These are phyloP conservation scores for Pythium aphanidermatum DNA, from an alignment of 352 stramenopile species.

Conservation along the genomic window DNA sequence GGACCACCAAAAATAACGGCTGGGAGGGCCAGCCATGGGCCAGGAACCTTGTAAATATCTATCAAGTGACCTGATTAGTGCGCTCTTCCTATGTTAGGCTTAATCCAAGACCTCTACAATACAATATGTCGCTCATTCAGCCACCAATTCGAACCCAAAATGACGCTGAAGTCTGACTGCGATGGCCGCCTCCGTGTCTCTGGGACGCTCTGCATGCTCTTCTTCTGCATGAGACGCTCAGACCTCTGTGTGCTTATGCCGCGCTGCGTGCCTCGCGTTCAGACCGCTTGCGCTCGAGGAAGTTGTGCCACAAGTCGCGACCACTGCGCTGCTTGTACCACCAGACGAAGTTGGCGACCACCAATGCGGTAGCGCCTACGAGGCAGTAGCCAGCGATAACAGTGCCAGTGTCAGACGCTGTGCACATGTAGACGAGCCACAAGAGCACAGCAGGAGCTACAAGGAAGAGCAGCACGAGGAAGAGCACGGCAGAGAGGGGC, in stretches of 20 bases:
- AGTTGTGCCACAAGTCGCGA: neutral
- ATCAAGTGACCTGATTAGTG: no score
- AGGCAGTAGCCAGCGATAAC: conserved; percentile 5
- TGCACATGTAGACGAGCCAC: conserved; percentile 17
- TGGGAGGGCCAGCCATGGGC: no score
- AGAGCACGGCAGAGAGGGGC: conserved; percentile 16
- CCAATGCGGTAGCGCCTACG: neutral
- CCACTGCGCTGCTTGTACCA: conserved; percentile 1
- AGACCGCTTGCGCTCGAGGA: conserved; percentile 4
- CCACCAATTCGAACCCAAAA: no score
- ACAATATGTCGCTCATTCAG: no score
- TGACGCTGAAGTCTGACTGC: no score
- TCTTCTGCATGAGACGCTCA: no score
- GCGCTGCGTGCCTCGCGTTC: neutral
- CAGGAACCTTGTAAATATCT: no score
- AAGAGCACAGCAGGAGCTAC: conserved; percentile 7
- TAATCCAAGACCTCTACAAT: no score
- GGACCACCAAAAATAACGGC: conserved; percentile 4
- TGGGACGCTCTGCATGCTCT: no score
- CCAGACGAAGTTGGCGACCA: neutral
- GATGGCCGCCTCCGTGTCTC: no score
- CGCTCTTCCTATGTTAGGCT: no score
- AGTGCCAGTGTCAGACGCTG: neutral
- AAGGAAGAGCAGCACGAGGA: conserved; percentile 13
- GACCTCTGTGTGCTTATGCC: no score